phyloP scores from a whole-genome alignment of 2,329 filamentous ascomycete genomes.

The Diplodia sapinea region DNA sequence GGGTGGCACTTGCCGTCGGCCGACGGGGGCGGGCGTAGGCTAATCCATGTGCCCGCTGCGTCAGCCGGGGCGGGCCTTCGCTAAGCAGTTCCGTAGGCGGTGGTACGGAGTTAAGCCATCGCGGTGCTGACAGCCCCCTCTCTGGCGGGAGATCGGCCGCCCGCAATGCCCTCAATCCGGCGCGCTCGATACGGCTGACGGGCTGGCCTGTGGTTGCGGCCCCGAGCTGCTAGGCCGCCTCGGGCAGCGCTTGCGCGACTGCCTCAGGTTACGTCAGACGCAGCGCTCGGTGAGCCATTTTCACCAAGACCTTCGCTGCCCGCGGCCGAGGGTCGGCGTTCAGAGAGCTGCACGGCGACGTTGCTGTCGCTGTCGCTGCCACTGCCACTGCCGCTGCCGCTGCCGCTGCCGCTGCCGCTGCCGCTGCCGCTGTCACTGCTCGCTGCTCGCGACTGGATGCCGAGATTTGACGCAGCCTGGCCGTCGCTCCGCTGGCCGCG shows the following conservation, averaged over 20 bases:
- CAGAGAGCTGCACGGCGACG: not conserved
- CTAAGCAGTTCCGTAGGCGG: conserved; percentile 10
- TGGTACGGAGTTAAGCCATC: conserved; percentile 17
- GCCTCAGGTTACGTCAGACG: conserved; percentile 23
- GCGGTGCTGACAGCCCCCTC: conserved; percentile 14
- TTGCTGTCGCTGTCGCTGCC: too few relatives aligned
- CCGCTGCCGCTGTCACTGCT: too few relatives aligned
- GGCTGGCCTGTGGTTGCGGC: conserved; percentile 15
- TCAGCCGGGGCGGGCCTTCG: conserved; percentile 21
- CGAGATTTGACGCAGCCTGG: not conserved
- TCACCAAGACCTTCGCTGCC: conserved; percentile 18
- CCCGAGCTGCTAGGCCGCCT: conserved; percentile 23
- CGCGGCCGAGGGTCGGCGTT: conserved; percentile 25
- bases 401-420: too few relatives aligned
- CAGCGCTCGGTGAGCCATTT: conserved; percentile 26
- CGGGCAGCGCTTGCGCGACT: conserved; percentile 24
- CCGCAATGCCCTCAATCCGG: conserved; percentile 20
- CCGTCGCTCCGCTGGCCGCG: too few relatives aligned
- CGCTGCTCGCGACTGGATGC: not conserved
- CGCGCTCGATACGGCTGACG: conserved; percentile 19
- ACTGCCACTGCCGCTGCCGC: too few relatives aligned
- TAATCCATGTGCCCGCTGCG: conserved; percentile 12
- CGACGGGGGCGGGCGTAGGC: conserved; percentile 3
- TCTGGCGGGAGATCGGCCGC: conserved; percentile 24
- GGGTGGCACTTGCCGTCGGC: conserved; percentile 27